Conservation (phyloP, 352 stramenopile genomes). For the Phytopythium chamaehyphon region DNA sequence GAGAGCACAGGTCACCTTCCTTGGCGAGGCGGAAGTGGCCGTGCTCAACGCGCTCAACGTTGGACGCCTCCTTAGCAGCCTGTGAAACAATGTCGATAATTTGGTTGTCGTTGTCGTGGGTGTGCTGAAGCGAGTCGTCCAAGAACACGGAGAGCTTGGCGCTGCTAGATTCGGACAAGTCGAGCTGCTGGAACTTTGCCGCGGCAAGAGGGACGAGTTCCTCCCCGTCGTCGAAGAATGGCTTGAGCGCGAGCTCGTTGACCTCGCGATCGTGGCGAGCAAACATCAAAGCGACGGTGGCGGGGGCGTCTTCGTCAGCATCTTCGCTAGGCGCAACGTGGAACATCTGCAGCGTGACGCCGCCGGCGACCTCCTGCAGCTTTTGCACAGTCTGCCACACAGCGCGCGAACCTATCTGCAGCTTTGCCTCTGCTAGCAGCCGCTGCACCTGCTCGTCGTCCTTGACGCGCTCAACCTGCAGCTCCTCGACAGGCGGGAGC, state of each 20-base stretch:
- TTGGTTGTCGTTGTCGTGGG: slow-evolving; percentile 5
- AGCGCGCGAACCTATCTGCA: slow-evolving; percentile 11
- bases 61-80: slow-evolving; percentile 11
- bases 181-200: slow-evolving; percentile 17
- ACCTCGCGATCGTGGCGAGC: slow-evolving; percentile 52
- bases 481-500: slow-evolving; percentile 9
- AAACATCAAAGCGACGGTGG: slow-evolving; percentile 46
- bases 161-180: slow-evolving; percentile 5
- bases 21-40: slow-evolving; percentile 65
- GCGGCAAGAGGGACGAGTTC: slow-evolving; percentile 39
- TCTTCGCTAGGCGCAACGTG: slow-evolving; percentile 21
- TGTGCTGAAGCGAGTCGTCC: slow-evolving; percentile 55
- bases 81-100: not conserved
- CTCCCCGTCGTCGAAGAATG: slow-evolving; percentile 54
- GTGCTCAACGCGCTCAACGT: slow-evolving; percentile 12
- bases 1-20: slow-evolving; percentile 60
- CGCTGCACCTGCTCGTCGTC: slow-evolving; percentile 7
- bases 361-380: slow-evolving; percentile 18
- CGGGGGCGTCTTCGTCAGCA: slow-evolving; percentile 1
- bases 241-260: slow-evolving; percentile 70
- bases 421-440: slow-evolving; percentile 19
- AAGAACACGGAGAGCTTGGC: slow-evolving; percentile 52
- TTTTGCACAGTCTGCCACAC: slow-evolving; percentile 32
- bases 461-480: not conserved
- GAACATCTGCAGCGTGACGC: slow-evolving; percentile 31